Conservation (phyloP, 306 rosid species). For the Bauhinia variegata region DNA sequence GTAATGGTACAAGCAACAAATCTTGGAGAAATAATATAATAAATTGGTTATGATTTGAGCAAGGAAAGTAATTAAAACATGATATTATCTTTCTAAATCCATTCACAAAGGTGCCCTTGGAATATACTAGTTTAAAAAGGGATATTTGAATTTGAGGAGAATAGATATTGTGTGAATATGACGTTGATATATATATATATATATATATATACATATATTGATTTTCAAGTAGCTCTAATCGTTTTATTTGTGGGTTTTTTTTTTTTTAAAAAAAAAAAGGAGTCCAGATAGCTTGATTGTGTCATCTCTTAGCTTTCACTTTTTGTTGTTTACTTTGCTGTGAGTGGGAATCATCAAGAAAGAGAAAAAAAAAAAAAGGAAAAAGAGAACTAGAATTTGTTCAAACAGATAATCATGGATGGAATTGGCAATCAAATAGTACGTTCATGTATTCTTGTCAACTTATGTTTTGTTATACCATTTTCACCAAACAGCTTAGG, state of each 20-base stretch:
- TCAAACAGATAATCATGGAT: conserved; percentile 24
- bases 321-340: conserved; percentile 9
- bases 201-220: too few species aligned
- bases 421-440: conserved; percentile 19
- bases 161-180: neutral
- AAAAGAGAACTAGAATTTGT: neutral
- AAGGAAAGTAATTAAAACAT: neutral
- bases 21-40: neutral
- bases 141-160: neutral
- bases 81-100: neutral
- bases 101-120: conserved; percentile 3
- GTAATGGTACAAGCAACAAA: neutral
- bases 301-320: conserved; percentile 16
- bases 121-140: neutral
- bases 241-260: neutral
- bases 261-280: too few species aligned
- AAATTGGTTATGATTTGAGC: neutral
- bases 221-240: conserved; percentile 8
- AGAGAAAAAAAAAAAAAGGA: neutral
- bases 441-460: conserved; percentile 23
- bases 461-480: too few species aligned
- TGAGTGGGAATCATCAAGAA: neutral
- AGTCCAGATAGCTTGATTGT: too few species aligned
- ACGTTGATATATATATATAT: conserved; percentile 19
- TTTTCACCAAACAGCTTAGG: neutral